Base-by-base conservation (phyloP, 257 asterid species). In the Solanum dulcamara region DNA sequence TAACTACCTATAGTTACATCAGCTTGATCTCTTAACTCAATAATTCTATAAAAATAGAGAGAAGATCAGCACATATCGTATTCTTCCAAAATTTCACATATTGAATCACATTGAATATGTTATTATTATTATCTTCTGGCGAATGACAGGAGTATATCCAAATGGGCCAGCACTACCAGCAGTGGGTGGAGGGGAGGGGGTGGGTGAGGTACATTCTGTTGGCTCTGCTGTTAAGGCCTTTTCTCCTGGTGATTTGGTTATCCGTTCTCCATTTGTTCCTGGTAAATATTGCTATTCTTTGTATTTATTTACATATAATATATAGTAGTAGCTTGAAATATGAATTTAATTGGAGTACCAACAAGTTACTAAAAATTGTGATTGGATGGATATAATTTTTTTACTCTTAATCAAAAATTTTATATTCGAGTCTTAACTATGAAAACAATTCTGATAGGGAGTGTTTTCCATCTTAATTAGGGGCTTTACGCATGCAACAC, bases 101-200 rank as follows among this genome's bases (percentile, higher is more conserved):
- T 59, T 3, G 24, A 59, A 60, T 57, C 6, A 57, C n/a, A n/a
- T 15, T 57, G 14, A 57, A n/a, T 57, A 57, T 57, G 10, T 57
- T 57, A n/a, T n/a, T 60, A 60, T 60, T 60, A 2, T 57, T 57
- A 57, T n/a, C 4, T 22, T n/a, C n/a, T 4, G 22, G 6, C 85
- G 60, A 74, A 4, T 35, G 75, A 32, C 81, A 94, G 99, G 98
- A 83, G 95, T 92, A 32, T 97, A 97, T 89, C 99, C 99, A 48
- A 97, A 94, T 88, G 88, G 95, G 88, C 97, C 98, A 22, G 88
- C 92, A 3, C 89, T 94, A 83, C 99, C 99, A 77, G 97, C 97
- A 13, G 89, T 95, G 37, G 99, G 98, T 35, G 99, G 99, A 55
- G 95, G 95, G 64, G 99, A 94, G 88, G 99, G 98, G 38, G 96